A percentile compares a stretch with the other conserved stretches of the same genome.
Evolutionary conservation across 768 basidiomycete species (phyloP).

Genomic region (Calocera cornea): DNA sequence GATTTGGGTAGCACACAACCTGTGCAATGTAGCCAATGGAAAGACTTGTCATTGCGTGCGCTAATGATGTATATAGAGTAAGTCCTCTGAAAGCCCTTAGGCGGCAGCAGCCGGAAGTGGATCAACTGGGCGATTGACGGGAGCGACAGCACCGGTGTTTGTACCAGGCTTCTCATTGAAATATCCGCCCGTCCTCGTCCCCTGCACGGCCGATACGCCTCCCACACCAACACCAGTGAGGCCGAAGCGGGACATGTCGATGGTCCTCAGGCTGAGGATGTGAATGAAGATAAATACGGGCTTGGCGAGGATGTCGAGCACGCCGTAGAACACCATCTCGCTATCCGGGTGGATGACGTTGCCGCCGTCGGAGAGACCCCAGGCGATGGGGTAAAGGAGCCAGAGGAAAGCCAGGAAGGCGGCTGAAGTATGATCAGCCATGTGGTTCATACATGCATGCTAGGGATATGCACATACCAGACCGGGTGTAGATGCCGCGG

Average conservation of each 20-base stretch:
- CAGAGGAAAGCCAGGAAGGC: constrained; percentile 40
- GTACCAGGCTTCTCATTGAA: no score
- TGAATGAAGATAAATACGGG: constrained; percentile 26
- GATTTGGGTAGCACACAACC: no score
- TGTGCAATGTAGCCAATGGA: no score
- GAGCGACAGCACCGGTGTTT: no score
- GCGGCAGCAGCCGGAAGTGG: no score
- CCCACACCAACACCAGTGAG: neutral
- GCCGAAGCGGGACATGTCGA: constrained; percentile 22
- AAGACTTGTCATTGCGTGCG: no score
- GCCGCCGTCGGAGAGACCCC: constrained; percentile 43
- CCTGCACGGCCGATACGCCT: no score
- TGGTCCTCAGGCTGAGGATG: constrained; percentile 20
- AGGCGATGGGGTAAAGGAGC: constrained; percentile 42
- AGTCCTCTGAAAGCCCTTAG: no score
- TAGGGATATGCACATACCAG: neutral
- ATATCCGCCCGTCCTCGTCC: no score
- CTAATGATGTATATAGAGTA: no score
- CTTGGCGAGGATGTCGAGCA: constrained; percentile 30
- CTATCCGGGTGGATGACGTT: constrained; percentile 37
- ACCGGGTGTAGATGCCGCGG: constrained; percentile 22
- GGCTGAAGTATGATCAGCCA: constrained; percentile 17
- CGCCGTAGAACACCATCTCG: constrained; percentile 45
- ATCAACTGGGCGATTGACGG: no score
- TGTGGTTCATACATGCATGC: neutral